Percentiles rank a stretch among this genome's conserved stretches.
phyloP scores from a whole-genome alignment of 768 basidiomycete species.

The Pulveroboletus sp. region DNA sequence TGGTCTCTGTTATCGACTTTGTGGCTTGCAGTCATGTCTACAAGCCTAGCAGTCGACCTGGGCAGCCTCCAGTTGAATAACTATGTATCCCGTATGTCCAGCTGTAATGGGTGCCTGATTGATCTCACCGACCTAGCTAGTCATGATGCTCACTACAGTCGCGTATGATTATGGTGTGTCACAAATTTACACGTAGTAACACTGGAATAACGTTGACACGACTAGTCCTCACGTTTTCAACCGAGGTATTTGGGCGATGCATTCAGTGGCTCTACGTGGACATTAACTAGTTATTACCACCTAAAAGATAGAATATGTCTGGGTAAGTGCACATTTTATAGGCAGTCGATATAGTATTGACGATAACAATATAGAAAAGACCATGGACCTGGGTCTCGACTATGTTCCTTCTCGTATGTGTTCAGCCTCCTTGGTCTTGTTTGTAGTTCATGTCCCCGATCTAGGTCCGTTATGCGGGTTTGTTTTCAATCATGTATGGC shows the following conservation, averaged over 20 bases:
- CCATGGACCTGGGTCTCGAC: neutral
- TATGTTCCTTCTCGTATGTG: neutral
- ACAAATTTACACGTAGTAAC: neutral
- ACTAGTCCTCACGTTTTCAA: slow-evolving; percentile 6
- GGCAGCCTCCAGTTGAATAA: slow-evolving; percentile 4
- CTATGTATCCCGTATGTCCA: slow-evolving; percentile 2
- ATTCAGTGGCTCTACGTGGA: neutral
- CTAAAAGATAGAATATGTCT: slow-evolving; percentile 4
- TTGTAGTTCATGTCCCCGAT: neutral
- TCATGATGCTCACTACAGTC: neutral
- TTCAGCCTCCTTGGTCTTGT: too few species aligned
- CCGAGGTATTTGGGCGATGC: neutral
- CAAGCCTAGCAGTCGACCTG: neutral
- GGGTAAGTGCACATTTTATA: neutral
- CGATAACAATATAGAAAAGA: neutral
- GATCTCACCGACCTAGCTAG: neutral
- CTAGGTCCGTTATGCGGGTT: slow-evolving; percentile 11
- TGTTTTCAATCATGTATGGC: slow-evolving; percentile 1
- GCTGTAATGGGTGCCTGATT: neutral
- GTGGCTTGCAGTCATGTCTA: neutral
- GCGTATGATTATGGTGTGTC: slow-evolving; percentile 6
- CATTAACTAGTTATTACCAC: too few species aligned
- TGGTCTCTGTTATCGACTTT: too few species aligned
- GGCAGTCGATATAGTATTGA: neutral
- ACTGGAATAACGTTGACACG: neutral